Percentiles rank a stretch among this genome's conserved stretches.
These are phyloP conservation scores for Platanthera guangdongensis DNA, from an alignment of 106 monocot species.

Conservation along the genomic window DNA sequence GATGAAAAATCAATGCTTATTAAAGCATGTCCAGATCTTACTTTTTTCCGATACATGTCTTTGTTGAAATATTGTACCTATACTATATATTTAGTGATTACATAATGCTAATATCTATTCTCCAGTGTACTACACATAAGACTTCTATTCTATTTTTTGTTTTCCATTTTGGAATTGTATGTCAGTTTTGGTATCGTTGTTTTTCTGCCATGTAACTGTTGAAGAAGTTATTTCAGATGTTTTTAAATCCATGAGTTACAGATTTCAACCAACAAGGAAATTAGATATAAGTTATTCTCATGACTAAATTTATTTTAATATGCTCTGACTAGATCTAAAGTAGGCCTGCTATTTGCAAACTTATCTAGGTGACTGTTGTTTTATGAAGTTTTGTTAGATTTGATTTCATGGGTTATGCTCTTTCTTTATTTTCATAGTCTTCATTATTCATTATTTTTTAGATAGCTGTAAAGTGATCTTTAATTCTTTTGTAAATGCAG, in stretches of 20 bases:
- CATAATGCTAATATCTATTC: not conserved
- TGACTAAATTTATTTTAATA: not conserved
- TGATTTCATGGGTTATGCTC: not conserved
- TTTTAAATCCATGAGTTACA: not conserved
- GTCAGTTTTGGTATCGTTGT: not conserved
- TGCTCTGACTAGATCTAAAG: not conserved
- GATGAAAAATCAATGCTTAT: not conserved
- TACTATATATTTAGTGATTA: not conserved
- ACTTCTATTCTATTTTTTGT: not conserved
- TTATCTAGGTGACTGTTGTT: not conserved
- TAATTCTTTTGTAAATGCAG: slow-evolving; percentile 26
- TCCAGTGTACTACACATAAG: not conserved
- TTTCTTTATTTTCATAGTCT: not conserved
- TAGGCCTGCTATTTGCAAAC: not conserved
- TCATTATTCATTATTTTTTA: not conserved
- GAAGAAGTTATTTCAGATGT: not conserved
- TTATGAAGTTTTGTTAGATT: not conserved
- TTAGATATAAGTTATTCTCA: not conserved
- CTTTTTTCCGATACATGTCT: not conserved
- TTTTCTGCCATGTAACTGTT: not conserved
- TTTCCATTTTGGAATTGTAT: not conserved
- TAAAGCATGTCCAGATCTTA: not conserved
- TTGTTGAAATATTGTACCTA: not conserved
- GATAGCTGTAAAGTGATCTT: not conserved
- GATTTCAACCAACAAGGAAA: not conserved